These are phyloP conservation scores for Thelephora terrestris DNA, from an alignment of 1,284 basidiomycete species.

Conservation along the genomic window DNA sequence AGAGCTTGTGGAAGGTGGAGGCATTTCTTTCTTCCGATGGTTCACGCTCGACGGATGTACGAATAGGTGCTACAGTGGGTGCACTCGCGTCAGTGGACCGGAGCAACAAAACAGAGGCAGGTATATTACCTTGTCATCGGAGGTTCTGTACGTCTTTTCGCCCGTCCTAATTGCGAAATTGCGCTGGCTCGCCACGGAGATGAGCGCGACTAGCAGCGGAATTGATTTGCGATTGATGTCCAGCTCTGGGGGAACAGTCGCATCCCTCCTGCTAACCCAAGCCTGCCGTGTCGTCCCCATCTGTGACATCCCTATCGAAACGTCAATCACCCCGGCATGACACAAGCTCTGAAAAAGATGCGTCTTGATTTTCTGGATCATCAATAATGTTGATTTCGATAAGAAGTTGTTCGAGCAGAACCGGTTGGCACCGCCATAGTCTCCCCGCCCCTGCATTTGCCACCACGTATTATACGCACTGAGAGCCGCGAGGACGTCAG, in stretches of 20 bases:
- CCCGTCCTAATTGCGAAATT: slow-evolving; percentile 85
- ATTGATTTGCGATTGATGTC: slow-evolving; percentile 70
- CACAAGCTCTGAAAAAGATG: slow-evolving; percentile 77
- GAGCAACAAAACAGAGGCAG: background rate
- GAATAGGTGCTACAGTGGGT: slow-evolving; percentile 40
- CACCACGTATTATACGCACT: slow-evolving; percentile 82
- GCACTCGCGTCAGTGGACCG: slow-evolving; percentile 6
- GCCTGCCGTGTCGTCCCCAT: slow-evolving; percentile 15
- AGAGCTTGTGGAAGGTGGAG: slow-evolving; percentile 27
- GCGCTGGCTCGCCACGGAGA: slow-evolving; percentile 84
- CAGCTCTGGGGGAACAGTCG: slow-evolving; percentile 54
- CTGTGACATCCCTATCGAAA: slow-evolving; percentile 57
- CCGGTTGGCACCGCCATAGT: slow-evolving; percentile 55
- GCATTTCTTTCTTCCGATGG: slow-evolving; percentile 52
- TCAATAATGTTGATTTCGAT: slow-evolving; percentile 71
- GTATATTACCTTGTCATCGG: slow-evolving; percentile 69
- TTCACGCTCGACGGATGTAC: slow-evolving; percentile 90
- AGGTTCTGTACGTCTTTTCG: slow-evolving; percentile 68
- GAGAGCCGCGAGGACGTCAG: slow-evolving; percentile 77
- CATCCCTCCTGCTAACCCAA: slow-evolving; percentile 17
- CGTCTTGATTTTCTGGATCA: slow-evolving; percentile 79
- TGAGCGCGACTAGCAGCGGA: slow-evolving; percentile 78
- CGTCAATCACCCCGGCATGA: slow-evolving; percentile 72
- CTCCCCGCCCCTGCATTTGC: slow-evolving; percentile 53
- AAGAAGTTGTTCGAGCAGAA: slow-evolving; percentile 89